phyloP scores from a whole-genome alignment of 768 basidiomycete genomes.

The Kwoniella newhampshirensis region DNA sequence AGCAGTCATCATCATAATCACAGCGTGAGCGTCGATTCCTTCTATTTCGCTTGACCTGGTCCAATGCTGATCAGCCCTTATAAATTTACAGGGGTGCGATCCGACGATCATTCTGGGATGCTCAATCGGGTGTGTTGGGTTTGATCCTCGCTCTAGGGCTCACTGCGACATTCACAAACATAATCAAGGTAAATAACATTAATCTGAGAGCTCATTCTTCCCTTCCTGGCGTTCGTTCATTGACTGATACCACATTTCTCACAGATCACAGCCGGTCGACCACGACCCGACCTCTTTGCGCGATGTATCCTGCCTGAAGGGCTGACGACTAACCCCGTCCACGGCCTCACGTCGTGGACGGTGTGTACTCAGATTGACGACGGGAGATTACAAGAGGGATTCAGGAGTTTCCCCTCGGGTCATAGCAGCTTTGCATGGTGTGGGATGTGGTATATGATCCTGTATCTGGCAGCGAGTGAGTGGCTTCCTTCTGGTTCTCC shows the following conservation, averaged over 20 bases:
- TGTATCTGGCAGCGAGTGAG: constrained; percentile 46
- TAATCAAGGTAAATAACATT: constrained; percentile 46
- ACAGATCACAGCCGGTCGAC: constrained; percentile 50
- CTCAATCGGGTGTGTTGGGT: constrained; percentile 44
- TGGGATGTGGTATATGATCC: constrained; percentile 50
- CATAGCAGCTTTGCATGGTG: constrained; percentile 49
- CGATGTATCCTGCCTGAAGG: constrained; percentile 46
- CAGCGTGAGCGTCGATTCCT: constrained; percentile 29
- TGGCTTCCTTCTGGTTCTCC: not conserved
- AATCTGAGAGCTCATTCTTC: too few species aligned
- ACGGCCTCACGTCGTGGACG: constrained; percentile 48
- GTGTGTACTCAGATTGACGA: constrained; percentile 43
- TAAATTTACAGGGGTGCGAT: constrained; percentile 4
- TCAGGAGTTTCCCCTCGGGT: constrained; percentile 49
- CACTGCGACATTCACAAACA: constrained; percentile 48
- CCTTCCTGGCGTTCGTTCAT: not conserved
- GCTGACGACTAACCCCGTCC: constrained; percentile 40
- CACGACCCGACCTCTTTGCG: constrained; percentile 50
- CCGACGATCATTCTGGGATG: constrained; percentile 44
- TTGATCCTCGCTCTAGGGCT: constrained; percentile 44
- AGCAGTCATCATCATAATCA: constrained; percentile 41
- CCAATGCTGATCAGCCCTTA: constrained; percentile 18
- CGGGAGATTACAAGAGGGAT: constrained; percentile 43
- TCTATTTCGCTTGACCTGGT: not conserved
- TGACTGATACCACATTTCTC: not conserved